Conservation (phyloP, 345 rosid genomes). For the Eucalyptus leucophloia region DNA sequence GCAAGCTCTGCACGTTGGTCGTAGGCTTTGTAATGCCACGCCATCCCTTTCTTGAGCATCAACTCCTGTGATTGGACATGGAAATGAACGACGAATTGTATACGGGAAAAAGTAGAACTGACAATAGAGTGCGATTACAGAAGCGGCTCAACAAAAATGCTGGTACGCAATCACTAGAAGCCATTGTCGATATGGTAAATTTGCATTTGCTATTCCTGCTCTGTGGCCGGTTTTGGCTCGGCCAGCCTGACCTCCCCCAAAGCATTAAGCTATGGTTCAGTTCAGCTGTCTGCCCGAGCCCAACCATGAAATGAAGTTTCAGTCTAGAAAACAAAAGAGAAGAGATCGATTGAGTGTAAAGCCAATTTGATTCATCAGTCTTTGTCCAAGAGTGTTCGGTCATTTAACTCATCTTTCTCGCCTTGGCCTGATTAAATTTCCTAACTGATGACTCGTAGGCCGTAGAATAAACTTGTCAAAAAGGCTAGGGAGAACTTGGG, state of each 20-base stretch:
- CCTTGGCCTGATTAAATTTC: background rate
- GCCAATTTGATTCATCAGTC: background rate
- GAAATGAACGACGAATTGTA: background rate
- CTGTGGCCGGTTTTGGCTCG: background rate
- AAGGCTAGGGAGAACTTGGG: background rate
- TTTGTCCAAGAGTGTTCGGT: background rate
- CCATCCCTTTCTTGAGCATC: conserved; percentile 77
- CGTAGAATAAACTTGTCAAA: background rate
- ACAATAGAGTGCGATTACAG: background rate
- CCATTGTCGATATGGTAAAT: background rate
- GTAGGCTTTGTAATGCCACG: conserved; percentile 68
- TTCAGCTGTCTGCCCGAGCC: background rate
- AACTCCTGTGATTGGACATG: conserved; percentile 24
- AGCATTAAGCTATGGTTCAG: background rate
- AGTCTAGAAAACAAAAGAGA: background rate
- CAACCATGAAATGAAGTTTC: background rate
- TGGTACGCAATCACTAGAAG: background rate
- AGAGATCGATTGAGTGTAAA: background rate
- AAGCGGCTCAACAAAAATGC: background rate
- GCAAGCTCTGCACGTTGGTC: conserved; percentile 51
- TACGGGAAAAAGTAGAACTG: background rate
- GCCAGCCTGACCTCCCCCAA: background rate
- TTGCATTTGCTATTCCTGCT: background rate
- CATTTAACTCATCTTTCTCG: background rate
- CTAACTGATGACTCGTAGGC: background rate